Conservation (phyloP, 139 green algal species). For the Chlorella vulgaris region DNA sequence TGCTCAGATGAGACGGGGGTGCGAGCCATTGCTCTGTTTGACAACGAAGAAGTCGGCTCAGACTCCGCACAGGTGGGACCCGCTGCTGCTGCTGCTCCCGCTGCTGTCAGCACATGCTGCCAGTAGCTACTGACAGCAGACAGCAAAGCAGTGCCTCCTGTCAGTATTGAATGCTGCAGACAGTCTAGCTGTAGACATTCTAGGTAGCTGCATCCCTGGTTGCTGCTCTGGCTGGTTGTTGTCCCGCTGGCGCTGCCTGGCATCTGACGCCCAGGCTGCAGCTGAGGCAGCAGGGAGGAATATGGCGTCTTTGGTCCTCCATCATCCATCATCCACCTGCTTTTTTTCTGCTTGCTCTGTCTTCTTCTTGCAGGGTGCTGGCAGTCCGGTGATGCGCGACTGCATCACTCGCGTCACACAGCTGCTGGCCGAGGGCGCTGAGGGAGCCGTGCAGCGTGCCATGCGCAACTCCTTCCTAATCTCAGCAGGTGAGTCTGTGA, state of each 20-base stretch:
- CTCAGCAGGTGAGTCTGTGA: constrained; percentile 45
- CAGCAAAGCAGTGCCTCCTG: neutral
- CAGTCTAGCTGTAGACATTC: no score
- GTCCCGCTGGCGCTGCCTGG: no score
- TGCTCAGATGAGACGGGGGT: constrained; percentile 68
- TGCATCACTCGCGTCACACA: constrained; percentile 78
- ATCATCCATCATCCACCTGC: no score
- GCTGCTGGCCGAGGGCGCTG: constrained; percentile 51
- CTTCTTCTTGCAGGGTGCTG: constrained; percentile 77
- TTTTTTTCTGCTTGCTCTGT: neutral
- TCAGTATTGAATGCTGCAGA: no score
- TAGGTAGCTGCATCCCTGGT: no score
- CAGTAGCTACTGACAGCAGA: no score
- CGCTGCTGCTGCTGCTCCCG: neutral
- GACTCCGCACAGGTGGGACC: constrained; percentile 17
- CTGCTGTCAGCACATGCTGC: no score
- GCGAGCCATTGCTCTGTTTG: constrained; percentile 89
- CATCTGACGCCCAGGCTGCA: no score
- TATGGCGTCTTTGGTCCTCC: no score
- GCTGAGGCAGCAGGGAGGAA: no score
- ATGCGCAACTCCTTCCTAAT: constrained; percentile 82
- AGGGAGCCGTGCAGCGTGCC: constrained; percentile 72
- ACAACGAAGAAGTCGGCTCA: constrained; percentile 92
- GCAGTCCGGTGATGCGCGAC: constrained; percentile 89
- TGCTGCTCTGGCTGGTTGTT: no score